Evolutionary conservation across 257 asterid species (phyloP), one percentile per base, ranked within the genome.

Genomic region (Solanum virginianum): DNA sequence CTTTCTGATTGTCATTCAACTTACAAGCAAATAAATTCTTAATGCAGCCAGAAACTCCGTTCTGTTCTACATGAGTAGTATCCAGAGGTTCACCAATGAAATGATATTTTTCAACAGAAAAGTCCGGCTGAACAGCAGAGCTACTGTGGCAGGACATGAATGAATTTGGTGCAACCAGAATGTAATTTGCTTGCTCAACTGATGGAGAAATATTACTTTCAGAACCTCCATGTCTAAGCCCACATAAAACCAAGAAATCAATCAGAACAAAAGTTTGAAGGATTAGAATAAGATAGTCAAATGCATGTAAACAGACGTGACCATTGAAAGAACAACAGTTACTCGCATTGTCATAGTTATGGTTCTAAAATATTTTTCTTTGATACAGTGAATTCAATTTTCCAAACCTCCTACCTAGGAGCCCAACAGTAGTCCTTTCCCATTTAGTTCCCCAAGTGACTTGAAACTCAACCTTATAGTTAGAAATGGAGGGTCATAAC

Each of bases 111-210:
- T 85, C 91, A 13, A 68, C 53, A 81, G 75, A 49, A 66, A 66
- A 69, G 51, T 85, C 83, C 24, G 86, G 79, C 80, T 86, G 86
- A 75, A 63, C 86, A 85, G 88, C 18, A 84, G 70, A 80, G 84
- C 82, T 83, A 85, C 90, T 85, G 62, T 75, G 79, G 83, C 80
- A 89, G 41, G 88, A 87, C 74, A 82, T 85, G 82, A 10, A 71
- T 29, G 89, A 83, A 84, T 75, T 69, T 53, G 88, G 82, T 51
- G 83, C 88, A 82, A 80, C 90, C 82, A 82, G 92, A 57, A 80
- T 80, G 86, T 85, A 75, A 77, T 85, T 88, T 80, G 86, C 91
- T 53, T 60, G 86, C 84, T 85, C 85, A 86, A 84, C 84, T 75
- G 80, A 80, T 14, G 77, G 66, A 80, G 84, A 84, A 68, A 81